Evolutionary conservation across 1,284 basidiomycete genomes (phyloP).

Genomic region (Rhodotorula sp.): DNA sequence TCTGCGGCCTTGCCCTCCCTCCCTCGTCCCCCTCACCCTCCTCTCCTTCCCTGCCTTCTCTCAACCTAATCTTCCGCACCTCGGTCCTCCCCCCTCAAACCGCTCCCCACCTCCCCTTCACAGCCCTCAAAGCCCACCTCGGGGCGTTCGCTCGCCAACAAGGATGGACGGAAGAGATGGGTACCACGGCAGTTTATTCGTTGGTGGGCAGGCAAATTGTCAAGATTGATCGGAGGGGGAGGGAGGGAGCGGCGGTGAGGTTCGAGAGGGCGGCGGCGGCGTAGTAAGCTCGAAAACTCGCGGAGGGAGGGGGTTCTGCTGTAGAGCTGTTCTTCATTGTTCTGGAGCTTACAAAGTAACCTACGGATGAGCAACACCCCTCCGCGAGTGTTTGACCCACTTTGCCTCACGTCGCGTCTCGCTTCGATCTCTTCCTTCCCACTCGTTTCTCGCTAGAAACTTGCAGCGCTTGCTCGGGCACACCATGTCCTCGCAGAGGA

Average conservation of each 20-base stretch:
- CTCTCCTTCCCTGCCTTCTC: not conserved
- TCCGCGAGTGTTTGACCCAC: too few relatives aligned
- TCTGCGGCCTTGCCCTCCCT: conserved; percentile 5
- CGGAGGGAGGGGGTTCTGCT: too few relatives aligned
- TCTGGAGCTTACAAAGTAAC: too few relatives aligned
- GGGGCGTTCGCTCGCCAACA: conserved; percentile 25
- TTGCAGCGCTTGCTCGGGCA: too few relatives aligned
- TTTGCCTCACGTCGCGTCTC: not conserved
- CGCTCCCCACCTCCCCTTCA: conserved; percentile 29
- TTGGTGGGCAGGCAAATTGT: conserved; percentile 37
- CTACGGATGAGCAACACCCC: too few relatives aligned
- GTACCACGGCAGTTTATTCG: conserved; percentile 42
- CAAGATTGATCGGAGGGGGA: conserved; percentile 42
- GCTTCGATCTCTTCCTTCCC: not conserved
- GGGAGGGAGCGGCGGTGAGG: conserved; percentile 34
- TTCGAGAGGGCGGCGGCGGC: conserved; percentile 11
- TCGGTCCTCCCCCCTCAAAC: conserved; percentile 3
- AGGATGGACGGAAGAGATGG: conserved; percentile 41
- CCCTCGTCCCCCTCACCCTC: too few relatives aligned
- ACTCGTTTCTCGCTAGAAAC: not conserved
- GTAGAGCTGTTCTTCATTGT: too few relatives aligned
- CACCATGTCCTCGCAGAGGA: conserved; percentile 4
- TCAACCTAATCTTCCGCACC: conserved; percentile 26
- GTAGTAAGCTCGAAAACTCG: not conserved
- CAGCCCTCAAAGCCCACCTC: conserved; percentile 34